Base-by-base conservation (phyloP, 306 rosid species). In the Sesbania bispinosa region DNA sequence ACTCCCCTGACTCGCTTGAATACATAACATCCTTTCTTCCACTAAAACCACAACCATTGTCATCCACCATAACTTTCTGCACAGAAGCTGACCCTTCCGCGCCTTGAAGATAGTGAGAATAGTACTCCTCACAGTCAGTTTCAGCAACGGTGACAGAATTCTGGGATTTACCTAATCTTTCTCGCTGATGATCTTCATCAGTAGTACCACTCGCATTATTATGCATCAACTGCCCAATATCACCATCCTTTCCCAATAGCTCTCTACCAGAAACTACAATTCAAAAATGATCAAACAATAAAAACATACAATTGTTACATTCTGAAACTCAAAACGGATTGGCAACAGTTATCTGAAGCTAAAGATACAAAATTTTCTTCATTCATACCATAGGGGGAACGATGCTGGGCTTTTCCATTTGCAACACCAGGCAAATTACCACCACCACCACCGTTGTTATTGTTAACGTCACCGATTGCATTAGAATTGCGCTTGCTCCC, bases 101-200 rank as follows among this genome's bases (percentile, higher is more conserved):
- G 24, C 88, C 89, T 67, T 87, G 94, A 82, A 91, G 87, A 79
- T 86, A 95, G 26, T 89, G 96, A 9, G 99, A 95, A 75, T 89
- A 91, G 46, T 88, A 95, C 61, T 85, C 84, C 45, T 87, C 98
- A 38, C 93, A 80, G 11, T 89, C 96, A 27, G 88, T 70, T 47
- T 94, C 97, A 11, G 85, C 96, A 50, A 86, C 85, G 0, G 87
- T 79, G 0, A 83, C 89, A 2, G 88, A 88, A 66, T 75, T 83
- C 67, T 79, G 88, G 26, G 77, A 78, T 64, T 80, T 88, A 72
- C 89, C 95, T 2, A 86, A 62, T 18, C 97, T 84, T 59, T 86
- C 88, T 26, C 82, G 90, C 33, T 58, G 73, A 41, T 81, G 81
- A 43, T 77, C 81, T 23, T 75, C 89, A 62, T 82, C 82, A 15